Conservation (phyloP, 805 yeast genomes). For the Pichia manshurica region DNA sequence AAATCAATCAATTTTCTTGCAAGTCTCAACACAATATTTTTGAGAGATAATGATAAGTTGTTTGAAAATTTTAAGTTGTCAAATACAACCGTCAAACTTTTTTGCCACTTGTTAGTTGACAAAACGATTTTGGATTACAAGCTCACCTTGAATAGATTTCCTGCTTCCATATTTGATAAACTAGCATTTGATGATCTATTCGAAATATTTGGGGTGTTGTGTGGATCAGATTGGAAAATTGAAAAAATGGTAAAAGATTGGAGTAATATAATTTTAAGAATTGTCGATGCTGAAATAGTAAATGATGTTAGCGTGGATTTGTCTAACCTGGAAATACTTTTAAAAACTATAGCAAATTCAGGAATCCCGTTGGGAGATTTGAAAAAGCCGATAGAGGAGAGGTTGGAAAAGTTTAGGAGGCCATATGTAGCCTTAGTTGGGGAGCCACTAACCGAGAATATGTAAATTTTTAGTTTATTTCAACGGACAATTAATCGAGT, state of each 20-base stretch:
- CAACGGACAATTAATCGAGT: no score
- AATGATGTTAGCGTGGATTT: not conserved
- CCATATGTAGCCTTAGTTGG: not conserved
- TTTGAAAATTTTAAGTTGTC: conserved; percentile 18
- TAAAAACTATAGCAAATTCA: not conserved
- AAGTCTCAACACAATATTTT: conserved; percentile 22
- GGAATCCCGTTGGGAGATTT: conserved; percentile 1
- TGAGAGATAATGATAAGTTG: conserved; percentile 16
- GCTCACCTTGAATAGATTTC: not conserved
- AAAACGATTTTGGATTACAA: not conserved
- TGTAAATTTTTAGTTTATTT: not conserved
- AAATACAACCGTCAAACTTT: conserved; percentile 2
- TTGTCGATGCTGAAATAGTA: not conserved
- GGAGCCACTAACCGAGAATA: conserved; percentile 7
- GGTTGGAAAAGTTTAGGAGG: not conserved
- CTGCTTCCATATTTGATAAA: conserved; percentile 11
- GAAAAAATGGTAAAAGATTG: conserved; percentile 23
- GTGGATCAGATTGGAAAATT: conserved; percentile 20
- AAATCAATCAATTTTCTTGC: conserved; percentile 23
- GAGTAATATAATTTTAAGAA: conserved; percentile 10
- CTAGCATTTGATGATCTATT: conserved; percentile 11
- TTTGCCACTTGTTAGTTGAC: conserved; percentile 3
- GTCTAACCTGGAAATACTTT: not conserved
- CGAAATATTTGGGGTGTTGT: conserved; percentile 17
- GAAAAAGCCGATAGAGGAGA: not conserved